A percentile compares a stretch with the other conserved stretches of the same genome.
These are phyloP conservation scores for Quercus glauca DNA, from an alignment of 306 rosid genomes.

Conservation along the genomic window DNA sequence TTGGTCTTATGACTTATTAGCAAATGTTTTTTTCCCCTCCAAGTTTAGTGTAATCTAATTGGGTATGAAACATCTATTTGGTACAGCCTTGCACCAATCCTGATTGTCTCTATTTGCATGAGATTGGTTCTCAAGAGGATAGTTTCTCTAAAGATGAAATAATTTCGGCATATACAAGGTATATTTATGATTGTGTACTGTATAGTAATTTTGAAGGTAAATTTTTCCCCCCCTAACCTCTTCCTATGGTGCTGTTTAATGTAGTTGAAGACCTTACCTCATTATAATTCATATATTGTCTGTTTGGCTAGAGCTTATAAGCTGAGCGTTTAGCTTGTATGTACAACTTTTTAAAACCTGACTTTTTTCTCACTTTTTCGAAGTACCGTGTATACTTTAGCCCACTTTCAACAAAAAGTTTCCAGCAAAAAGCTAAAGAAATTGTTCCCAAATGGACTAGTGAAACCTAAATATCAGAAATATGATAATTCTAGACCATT, in stretches of 20 bases:
- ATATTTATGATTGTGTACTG: slow-evolving; percentile 11
- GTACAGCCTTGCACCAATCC: slow-evolving; percentile 97
- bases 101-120: slow-evolving; percentile 93
- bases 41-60: neutral
- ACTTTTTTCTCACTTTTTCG: too few relatives aligned
- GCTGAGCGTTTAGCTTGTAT: too few relatives aligned
- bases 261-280: neutral
- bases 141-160: slow-evolving; percentile 98
- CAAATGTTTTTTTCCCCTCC: slow-evolving; percentile 1
- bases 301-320: too few relatives aligned
- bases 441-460: neutral
- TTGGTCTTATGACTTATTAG: slow-evolving; percentile 5
- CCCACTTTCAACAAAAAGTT: too few relatives aligned
- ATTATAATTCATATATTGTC: neutral
- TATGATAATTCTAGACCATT: neutral
- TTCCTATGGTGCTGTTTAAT: neutral
- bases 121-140: slow-evolving; percentile 85
- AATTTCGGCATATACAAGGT: slow-evolving; percentile 88
- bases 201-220: neutral
- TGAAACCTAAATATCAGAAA: neutral
- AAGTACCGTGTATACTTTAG: too few relatives aligned
- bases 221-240: too few relatives aligned
- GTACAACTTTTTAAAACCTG: too few relatives aligned
- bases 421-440: too few relatives aligned
- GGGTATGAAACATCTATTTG: slow-evolving; percentile 6